Conservation (phyloP, 1,284 basidiomycete genomes). For the Pterula multifida region DNA sequence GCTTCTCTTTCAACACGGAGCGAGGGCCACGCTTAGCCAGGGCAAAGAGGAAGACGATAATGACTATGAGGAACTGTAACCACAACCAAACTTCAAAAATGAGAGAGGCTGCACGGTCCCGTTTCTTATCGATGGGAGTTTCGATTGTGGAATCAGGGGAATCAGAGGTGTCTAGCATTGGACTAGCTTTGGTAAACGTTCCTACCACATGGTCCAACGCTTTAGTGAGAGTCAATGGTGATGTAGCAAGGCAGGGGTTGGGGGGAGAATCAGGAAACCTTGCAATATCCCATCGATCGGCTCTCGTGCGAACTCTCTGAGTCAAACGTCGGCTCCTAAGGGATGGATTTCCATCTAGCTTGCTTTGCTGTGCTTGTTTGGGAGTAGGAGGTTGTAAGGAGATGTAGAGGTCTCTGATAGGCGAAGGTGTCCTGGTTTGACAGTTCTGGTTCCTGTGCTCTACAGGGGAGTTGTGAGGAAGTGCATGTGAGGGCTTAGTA, state of each 20-base stretch:
- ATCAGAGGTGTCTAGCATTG: not conserved
- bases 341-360: constrained; percentile 9
- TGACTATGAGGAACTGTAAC: constrained; percentile 63
- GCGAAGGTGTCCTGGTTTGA: not conserved
- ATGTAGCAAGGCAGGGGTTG: constrained; percentile 1
- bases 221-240: not conserved
- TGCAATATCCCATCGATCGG: constrained; percentile 40
- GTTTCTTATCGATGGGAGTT: constrained; percentile 6
- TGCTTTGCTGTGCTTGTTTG: not conserved
- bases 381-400: not conserved
- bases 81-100: constrained; percentile 68
- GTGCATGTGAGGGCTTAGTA: not conserved
- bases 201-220: constrained; percentile 11
- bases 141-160: not conserved
- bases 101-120: constrained; percentile 15
- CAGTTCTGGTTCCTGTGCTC: not conserved
- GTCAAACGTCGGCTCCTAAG: constrained; percentile 33
- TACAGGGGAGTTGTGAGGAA: not conserved
- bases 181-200: not conserved
- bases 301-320: constrained; percentile 39
- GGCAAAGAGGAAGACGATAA: constrained; percentile 63
- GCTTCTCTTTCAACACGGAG: constrained; percentile 30
- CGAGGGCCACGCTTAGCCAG: constrained; percentile 68
- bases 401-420: not conserved
- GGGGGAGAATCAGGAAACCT: constrained; percentile 23